Percentiles rank a stretch among this genome's conserved stretches.
phyloP scores from a whole-genome alignment of 306 rosid genomes.

The Astragalus membranaceus region DNA sequence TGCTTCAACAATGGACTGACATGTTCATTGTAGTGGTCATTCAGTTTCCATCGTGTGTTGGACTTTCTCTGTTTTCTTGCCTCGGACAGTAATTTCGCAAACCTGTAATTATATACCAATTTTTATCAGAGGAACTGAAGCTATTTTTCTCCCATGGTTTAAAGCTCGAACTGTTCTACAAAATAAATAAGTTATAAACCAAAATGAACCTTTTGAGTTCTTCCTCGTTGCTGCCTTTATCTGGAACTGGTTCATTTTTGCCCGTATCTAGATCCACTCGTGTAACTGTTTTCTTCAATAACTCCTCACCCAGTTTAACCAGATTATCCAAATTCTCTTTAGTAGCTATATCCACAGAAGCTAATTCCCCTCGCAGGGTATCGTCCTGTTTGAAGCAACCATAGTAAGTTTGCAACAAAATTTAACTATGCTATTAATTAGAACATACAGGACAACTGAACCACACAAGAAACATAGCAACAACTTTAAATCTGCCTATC shows the following conservation, averaged over 20 bases:
- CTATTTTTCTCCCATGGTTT: neutral
- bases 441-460: neutral
- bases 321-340: slow-evolving; percentile 35
- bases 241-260: slow-evolving; percentile 23
- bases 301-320: slow-evolving; percentile 25
- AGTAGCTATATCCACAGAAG: slow-evolving; percentile 38
- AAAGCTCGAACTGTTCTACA: neutral
- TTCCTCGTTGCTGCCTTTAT: slow-evolving; percentile 40
- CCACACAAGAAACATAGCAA: neutral
- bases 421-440: neutral
- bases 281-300: slow-evolving; percentile 31
- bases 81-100: slow-evolving; percentile 35
- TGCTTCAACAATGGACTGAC: neutral
- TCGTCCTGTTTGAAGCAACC: slow-evolving; percentile 28
- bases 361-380: slow-evolving; percentile 22
- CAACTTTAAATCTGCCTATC: neutral
- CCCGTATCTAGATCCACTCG: slow-evolving; percentile 39
- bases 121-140: neutral
- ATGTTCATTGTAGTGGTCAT: neutral
- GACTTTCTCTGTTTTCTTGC: slow-evolving; percentile 28
- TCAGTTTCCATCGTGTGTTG: neutral
- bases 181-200: neutral
- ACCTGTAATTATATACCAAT: slow-evolving; percentile 25
- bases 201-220: slow-evolving; percentile 38
- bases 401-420: neutral